Evolutionary conservation across 2,329 filamentous ascomycete genomes (phyloP).

Genomic region (Stromatinia cepivora): DNA sequence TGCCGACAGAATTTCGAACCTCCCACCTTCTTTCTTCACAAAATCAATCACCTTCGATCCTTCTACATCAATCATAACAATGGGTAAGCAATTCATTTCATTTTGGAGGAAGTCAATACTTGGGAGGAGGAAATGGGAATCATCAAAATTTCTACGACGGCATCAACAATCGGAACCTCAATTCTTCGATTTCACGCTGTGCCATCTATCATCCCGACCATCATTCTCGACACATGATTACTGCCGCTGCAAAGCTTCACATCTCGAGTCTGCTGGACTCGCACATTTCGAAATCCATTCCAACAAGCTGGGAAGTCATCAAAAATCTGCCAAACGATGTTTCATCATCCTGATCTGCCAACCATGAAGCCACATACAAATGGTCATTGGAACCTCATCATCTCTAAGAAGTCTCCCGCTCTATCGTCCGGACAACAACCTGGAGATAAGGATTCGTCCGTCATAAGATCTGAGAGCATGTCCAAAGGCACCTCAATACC

Average conservation of each 20-base stretch:
- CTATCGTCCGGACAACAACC: background rate
- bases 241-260: background rate
- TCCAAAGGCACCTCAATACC: conserved; percentile 6
- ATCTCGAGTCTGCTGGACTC: conserved; percentile 8
- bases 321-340: background rate
- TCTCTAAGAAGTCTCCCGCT: conserved; percentile 5
- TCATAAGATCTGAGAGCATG: conserved; percentile 20
- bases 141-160: background rate
- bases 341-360: conserved; percentile 2
- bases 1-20: conserved; percentile 17
- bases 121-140: conserved; percentile 20
- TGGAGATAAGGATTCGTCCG: conserved; percentile 6
- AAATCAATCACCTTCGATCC: conserved; percentile 38
- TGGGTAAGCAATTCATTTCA: conserved; percentile 42
- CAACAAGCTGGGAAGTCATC: background rate
- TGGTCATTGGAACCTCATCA: conserved; percentile 14
- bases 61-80: conserved; percentile 39
- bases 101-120: conserved; percentile 28
- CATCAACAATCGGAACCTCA: background rate
- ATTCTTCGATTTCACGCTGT: background rate
- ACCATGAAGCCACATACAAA: conserved; percentile 5
- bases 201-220: background rate
- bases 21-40: conserved; percentile 19
- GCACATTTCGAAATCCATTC: background rate
- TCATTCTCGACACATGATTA: background rate